These are phyloP conservation scores for Dalbergia cochinchinensis DNA, from an alignment of 306 rosid species.

Conservation along the genomic window DNA sequence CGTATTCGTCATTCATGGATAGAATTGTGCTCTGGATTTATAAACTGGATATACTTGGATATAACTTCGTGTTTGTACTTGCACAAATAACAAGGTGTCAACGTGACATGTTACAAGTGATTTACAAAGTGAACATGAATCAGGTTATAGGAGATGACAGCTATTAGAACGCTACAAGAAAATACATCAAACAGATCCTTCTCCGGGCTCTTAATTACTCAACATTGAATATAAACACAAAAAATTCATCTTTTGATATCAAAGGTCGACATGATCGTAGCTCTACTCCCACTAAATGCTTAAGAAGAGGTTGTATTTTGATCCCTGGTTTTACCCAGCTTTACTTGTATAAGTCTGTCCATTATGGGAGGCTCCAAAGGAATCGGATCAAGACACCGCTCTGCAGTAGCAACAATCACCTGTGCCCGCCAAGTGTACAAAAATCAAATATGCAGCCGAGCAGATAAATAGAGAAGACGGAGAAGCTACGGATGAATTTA, in stretches of 20 bases:
- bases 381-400: constrained; percentile 91
- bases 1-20: neutral
- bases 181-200: constrained; percentile 23
- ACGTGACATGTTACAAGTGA: constrained; percentile 43
- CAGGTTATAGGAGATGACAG: constrained; percentile 24
- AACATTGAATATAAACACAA: constrained; percentile 6
- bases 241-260: neutral
- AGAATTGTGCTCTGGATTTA: neutral
- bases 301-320: constrained; percentile 57
- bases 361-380: constrained; percentile 88
- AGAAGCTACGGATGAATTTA: constrained; percentile 18
- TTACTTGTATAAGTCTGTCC: constrained; percentile 85
- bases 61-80: constrained; percentile 23
- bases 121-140: constrained; percentile 42
- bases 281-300: constrained; percentile 36
- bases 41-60: neutral
- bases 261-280: constrained; percentile 10
- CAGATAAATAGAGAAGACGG: neutral
- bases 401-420: constrained; percentile 91
- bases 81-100: constrained; percentile 15
- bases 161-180: neutral
- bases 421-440: constrained; percentile 47
- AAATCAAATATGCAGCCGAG: constrained; percentile 5
- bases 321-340: constrained; percentile 72
- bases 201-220: constrained; percentile 6